Evolutionary conservation across 2,329 filamentous ascomycete species (phyloP).

Genomic region (Xylariaceae sp.): DNA sequence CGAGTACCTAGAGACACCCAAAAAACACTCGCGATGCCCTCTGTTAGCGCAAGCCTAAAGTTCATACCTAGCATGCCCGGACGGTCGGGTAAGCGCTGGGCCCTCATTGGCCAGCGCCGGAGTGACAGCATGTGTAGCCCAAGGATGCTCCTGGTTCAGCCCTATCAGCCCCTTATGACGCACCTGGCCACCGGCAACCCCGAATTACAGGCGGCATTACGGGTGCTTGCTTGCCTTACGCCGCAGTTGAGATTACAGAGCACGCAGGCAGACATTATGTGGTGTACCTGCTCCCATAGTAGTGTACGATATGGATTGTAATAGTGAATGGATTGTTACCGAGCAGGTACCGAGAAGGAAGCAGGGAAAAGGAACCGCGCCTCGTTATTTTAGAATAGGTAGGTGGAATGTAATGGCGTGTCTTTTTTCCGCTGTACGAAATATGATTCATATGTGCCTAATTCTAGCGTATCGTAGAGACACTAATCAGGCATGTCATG

Average conservation of each 20-base stretch:
- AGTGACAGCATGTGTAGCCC: neutral
- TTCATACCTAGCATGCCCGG: neutral
- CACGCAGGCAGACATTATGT: neutral
- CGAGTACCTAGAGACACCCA: too few species aligned
- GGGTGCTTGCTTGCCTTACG: slow-evolving; percentile 7
- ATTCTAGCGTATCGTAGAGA: too few species aligned
- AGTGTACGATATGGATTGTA: too few species aligned
- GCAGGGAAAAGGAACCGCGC: neutral
- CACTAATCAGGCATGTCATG: too few species aligned
- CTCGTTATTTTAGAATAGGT: neutral
- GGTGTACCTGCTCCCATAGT: too few species aligned
- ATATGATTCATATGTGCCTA: neutral
- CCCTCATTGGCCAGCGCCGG: slow-evolving; percentile 3
- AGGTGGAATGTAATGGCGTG: neutral
- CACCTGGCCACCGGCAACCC: slow-evolving; percentile 20
- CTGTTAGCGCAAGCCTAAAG: neutral
- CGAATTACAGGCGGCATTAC: slow-evolving; percentile 14
- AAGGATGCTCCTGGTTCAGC: slow-evolving; percentile 16
- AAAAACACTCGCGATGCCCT: neutral
- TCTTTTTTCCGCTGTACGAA: neutral
- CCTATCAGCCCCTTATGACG: slow-evolving; percentile 22
- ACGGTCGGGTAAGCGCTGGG: neutral
- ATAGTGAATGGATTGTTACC: too few species aligned
- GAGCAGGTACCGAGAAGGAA: too few species aligned
- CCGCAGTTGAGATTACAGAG: neutral